Evolutionary conservation across 441 rosid genomes (phyloP), one percentile per base, ranked within the genome.

Genomic region (Euphorbia celastroides): DNA sequence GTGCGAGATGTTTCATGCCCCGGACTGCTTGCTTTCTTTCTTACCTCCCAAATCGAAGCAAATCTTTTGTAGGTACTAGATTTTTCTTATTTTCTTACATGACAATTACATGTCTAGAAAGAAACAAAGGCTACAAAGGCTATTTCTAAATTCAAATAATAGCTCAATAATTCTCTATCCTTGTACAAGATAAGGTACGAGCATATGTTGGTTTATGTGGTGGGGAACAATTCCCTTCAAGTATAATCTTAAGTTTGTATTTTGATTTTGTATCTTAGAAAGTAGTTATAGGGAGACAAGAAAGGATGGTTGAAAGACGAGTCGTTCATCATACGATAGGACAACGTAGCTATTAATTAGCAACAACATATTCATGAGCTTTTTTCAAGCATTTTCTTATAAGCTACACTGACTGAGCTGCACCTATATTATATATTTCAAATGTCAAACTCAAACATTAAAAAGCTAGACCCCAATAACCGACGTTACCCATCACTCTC

Each of bases 31-130:
- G 46, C 62, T 32, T 22, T n/a, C 11, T n/a, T 20, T 11, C 61
- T 27, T 27, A 23, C 46, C 61, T 70, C 61, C 68, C 64, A 77
- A 57, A 54, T 59, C 74, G 78, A 75, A 80, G 64, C 69, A 72
- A 32, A 44, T 48, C 62, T 74, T 70, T 63, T 46, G 1, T 26
- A 26, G 5, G 14, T 13, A 26, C 30, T 26, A 55, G 13, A 25
- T 25, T 23, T 55, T 25, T 55, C 31, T 55, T 3, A 9, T 55
- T 12, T 23, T 25, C n/a, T 55, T 10, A 23, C 58, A 51, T 51
- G 56, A 51, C 31, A 55, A 23, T 55, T 23, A 10, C 31, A 55
- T 55, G n/a, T 55, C 58, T n/a, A 55, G 1, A 55, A 25, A 50
- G 1, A n/a, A 50, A n/a, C 2, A 7, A 50, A 50, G 12, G 5